These are phyloP conservation scores for Cystofilobasidium macerans DNA, from an alignment of 768 basidiomycete species.

Conservation along the genomic window DNA sequence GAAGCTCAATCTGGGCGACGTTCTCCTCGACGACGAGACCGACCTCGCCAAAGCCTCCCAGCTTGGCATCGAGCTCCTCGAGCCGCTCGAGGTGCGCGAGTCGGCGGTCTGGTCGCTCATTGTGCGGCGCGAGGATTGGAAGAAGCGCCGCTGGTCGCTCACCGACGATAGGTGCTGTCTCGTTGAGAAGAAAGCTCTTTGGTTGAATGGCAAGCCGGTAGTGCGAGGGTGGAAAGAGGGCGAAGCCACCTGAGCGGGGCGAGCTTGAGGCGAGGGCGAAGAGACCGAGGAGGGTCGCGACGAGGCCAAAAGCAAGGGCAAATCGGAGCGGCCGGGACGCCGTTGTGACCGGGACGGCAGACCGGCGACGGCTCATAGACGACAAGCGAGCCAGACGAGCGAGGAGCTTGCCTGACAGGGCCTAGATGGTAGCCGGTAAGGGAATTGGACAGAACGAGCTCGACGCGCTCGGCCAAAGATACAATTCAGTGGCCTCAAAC, in stretches of 20 bases:
- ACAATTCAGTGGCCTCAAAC: too few species aligned
- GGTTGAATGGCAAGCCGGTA: not conserved
- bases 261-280: not conserved
- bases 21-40: not conserved
- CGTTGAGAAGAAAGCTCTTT: not conserved
- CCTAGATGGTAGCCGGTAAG: too few species aligned
- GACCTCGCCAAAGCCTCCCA: not conserved
- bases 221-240: not conserved
- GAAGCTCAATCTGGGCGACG: not conserved
- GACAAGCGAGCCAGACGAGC: too few species aligned
- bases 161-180: not conserved
- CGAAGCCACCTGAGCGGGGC: not conserved
- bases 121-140: not conserved
- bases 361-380: too few species aligned
- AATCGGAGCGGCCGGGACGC: not conserved
- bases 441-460: too few species aligned
- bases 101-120: not conserved
- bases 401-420: too few species aligned
- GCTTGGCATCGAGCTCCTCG: not conserved
- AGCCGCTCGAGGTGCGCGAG: not conserved
- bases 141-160: not conserved
- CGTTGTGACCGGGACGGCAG: too few species aligned
- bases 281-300: not conserved
- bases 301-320: not conserved
- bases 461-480: too few species aligned